Evolutionary conservation across 1,284 basidiomycete species (phyloP), one percentile per base, ranked within the genome.

Genomic region (Ganoderma multipileum): DNA sequence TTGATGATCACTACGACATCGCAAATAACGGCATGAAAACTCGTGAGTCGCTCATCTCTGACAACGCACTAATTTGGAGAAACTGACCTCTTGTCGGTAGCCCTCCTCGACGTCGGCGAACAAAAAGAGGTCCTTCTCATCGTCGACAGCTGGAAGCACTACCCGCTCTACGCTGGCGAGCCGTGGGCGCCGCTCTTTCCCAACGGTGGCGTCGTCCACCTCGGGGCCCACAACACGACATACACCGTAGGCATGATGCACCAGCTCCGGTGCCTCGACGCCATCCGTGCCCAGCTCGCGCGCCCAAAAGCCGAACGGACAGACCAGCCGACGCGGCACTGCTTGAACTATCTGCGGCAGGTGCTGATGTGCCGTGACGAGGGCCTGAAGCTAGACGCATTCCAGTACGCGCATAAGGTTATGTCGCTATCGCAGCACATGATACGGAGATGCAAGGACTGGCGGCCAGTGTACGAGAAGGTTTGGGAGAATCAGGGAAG

Each of bases 171-270:
- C 60, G 64, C 66, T 0, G 52, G 59, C 0, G 55, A 66, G 20
- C 61, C 69, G n/a, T 74, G 63, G 68, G 66, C 65, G 1, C 64
- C 63, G 12, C 71, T 74, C 47, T 61, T 71, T 36, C 70, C 73
- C 16, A 68, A 55, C 11, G 68, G 70, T 20, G 73, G 73, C 50
- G 38, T 72, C n/a, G 55, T 74, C 28, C 66, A 73, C 50, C 61
- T 71, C 47, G 64, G 64, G 16, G 44, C 42, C 0, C 36, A 50
- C 5, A 65, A 44, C 44, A 62, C 65, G 16, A 68, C 69, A 6
- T 71, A 71, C 66, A 73, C 71, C 11, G 71, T 75, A 44, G 63
- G 70, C 18, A 67, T 75, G 67, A 70, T 75, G 61, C 74, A 75
- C 66, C 70, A 75, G 55, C 70, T 75, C 16, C 69, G 68, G 44